These are phyloP conservation scores for Chlamydomonas incerta DNA, from an alignment of 139 green algal genomes.

Conservation along the genomic window DNA sequence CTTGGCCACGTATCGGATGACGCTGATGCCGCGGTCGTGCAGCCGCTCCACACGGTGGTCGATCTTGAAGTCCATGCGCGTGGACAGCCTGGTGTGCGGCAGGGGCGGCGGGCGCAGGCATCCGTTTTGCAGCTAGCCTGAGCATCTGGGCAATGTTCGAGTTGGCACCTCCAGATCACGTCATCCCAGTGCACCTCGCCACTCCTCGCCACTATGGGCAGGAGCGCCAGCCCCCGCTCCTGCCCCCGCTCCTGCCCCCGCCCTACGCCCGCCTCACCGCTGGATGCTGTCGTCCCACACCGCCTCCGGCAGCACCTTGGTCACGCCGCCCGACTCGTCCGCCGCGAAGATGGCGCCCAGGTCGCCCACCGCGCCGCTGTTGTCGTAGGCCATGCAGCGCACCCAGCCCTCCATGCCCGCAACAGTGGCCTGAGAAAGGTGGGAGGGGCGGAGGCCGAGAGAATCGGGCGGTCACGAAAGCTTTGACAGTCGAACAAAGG, in stretches of 20 bases:
- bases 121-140: no score
- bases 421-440: constrained; percentile 45
- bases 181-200: no score
- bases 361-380: constrained; percentile 51
- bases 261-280: not conserved
- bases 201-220: no score
- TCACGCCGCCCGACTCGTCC: constrained; percentile 51
- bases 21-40: constrained; percentile 45
- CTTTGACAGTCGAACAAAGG: no score
- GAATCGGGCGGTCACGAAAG: no score
- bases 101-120: not conserved
- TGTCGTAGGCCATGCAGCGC: constrained; percentile 58
- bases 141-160: no score
- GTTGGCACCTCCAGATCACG: no score
- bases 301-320: constrained; percentile 48
- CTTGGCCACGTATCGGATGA: constrained; percentile 39
- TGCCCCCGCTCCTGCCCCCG: no score
- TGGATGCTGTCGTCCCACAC: constrained; percentile 41
- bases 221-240: no score
- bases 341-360: constrained; percentile 58
- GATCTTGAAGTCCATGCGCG: constrained; percentile 44
- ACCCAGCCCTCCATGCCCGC: constrained; percentile 68
- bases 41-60: constrained; percentile 14
- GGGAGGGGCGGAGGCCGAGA: no score
- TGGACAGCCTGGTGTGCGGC: constrained; percentile 41